Evolutionary conservation across 1,284 basidiomycete species (phyloP).

Genomic region (Bondarzewia mesenterica): DNA sequence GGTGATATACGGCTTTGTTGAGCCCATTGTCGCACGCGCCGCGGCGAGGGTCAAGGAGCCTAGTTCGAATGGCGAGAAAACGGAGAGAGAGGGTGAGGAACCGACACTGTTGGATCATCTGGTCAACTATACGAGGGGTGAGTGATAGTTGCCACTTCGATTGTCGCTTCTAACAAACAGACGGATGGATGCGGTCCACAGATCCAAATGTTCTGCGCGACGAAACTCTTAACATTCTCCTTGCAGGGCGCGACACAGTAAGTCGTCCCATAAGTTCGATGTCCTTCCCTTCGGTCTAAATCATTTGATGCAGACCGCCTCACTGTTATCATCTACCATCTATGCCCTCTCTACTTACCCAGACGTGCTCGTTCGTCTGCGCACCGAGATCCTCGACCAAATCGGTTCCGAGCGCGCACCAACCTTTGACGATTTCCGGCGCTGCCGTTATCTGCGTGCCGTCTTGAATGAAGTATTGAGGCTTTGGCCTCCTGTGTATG

Average conservation of each 20-base stretch:
- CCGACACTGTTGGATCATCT: conserved; percentile 33
- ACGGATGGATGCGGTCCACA: conserved; percentile 9
- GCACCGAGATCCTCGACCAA: conserved; percentile 42
- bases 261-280: conserved; percentile 6
- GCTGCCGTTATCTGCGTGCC: conserved; percentile 8
- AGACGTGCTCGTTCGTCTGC: conserved; percentile 33
- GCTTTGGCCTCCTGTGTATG: conserved; percentile 33
- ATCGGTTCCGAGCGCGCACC: conserved; percentile 39
- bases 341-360: conserved; percentile 51
- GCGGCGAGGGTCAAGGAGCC: conserved; percentile 8
- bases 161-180: not conserved
- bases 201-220: conserved; percentile 30
- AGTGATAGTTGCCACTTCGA: conserved; percentile 1
- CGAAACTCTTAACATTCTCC: conserved; percentile 39
- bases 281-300: not conserved
- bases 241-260: conserved; percentile 35
- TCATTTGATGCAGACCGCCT: conserved; percentile 31
- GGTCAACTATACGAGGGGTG: conserved; percentile 31
- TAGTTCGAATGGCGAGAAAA: not conserved
- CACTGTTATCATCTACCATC: conserved; percentile 41
- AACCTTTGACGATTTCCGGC: conserved; percentile 43
- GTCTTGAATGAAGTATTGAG: conserved; percentile 30
- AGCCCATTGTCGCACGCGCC: conserved; percentile 12
- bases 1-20: conserved; percentile 8
- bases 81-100: conserved; percentile 17